Base-by-base conservation (phyloP, 139 green algal species). In the Chlamydomonas eustigma region DNA sequence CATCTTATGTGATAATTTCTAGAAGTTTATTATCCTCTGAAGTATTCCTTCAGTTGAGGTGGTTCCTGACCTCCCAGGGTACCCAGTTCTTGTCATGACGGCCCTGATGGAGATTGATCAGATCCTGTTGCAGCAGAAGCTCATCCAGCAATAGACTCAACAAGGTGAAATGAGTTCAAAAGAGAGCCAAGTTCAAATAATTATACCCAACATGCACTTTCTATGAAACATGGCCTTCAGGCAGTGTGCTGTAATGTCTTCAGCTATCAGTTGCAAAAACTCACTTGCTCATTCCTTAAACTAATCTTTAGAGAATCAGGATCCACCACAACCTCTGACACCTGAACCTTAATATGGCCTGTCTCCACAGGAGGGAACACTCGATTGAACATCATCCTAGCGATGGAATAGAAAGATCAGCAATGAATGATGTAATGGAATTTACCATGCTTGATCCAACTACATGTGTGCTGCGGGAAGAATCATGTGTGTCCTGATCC, bases 341-440 rank as follows among this genome's bases (percentile, higher is more conserved):
- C 28, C 25, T 70, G 58, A 58, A 35, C 18, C 25, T 6, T 70
- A 22, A 35, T 18, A 58, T 58, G 44, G 12, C 44, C 44, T 28
- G 44, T 58, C 44, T 58, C 44, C 12, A 28, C 12, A 18, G 44
- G 44, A 58, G 44, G 44, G 18, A 58, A 58, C 44, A 58, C 44
- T 28, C 58, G 58, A 28, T 70, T 70, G 58, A 37, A 70, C 58
- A 70, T 37, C 58, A 70, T 70, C 58, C 58, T 70, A 28, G n/a
- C n/a, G n/a, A n/a, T n/a, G n/a, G n/a, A n/a, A n/a, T n/a, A n/a
- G n/a, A n/a, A 30, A 24, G 50, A 18, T 32, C 8, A 70, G 58
- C 58, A 70, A 18, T 28, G 58, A 35, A 32, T 32, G 58, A 32
- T n/a, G n/a, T n/a, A n/a, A n/a, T n/a, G n/a, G n/a, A n/a, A n/a